Base-by-base conservation (phyloP, 768 basidiomycete species). In the Royoungia palumana region DNA sequence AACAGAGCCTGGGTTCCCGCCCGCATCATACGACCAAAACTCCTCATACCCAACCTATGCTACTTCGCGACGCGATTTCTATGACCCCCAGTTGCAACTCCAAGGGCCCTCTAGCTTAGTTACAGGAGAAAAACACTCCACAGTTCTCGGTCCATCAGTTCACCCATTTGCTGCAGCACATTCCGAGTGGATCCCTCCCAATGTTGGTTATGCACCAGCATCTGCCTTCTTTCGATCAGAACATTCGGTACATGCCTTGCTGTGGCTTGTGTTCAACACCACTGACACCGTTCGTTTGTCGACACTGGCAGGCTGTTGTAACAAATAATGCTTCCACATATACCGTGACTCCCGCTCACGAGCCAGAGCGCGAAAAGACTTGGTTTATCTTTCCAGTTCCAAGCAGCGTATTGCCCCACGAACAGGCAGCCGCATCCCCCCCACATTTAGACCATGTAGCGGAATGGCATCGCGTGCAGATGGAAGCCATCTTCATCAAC, bases 401-500 rank as follows among this genome's bases (percentile, higher is more conserved):
- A 12, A 11, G 34, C 0, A 9, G 47, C 17, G 16, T 4, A 9
- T 5, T 2, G 13, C 12, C 35, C 12, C 8, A 19, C 8, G 38
- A 19, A 13, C 27, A 34, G 5, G 19, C 5, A 14, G 5, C 2
- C 5, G n/a, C n/a, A 4, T 9, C 37, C 6, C 13, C 2, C 2
- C 12, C 35, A 16, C 13, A 36, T 3, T 36, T 46, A 1, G 12
- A 43, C 1, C 57, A 58, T 9, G 41, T 51, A 4, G 5, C 21
- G 4, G 21, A 2, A 7, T 58, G 57, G 56, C n/a, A 46, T 8
- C 30, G 19, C 6, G 28, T 21, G 4, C 32, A 10, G 6, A 2
- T 19, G 25, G 10, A 49, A 6, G 47, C 53, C 2, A 49, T 61
- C 5, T 55, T 69, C 41, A 58, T 67, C 8, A 56, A 61, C 10